phyloP scores from a whole-genome alignment of 2,329 filamentous ascomycete species.

The Ambrosiella beaveri region DNA sequence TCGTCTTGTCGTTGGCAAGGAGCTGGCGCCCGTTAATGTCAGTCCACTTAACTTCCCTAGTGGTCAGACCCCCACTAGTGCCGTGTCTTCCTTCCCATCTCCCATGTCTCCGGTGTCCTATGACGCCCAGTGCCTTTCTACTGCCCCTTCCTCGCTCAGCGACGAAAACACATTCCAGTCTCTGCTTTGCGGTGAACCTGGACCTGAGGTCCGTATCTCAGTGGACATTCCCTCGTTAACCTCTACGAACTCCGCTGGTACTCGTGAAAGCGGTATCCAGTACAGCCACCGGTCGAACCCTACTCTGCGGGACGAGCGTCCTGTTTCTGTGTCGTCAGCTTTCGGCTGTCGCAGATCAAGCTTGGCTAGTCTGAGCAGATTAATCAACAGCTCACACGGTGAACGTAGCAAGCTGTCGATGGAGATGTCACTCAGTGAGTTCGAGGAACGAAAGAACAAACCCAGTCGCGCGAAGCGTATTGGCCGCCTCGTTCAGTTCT shows the following conservation, averaged over 20 bases:
- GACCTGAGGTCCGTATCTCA: conserved; percentile 54
- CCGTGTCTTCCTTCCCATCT: conserved; percentile 51
- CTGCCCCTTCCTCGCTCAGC: conserved; percentile 54
- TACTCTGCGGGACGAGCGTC: conserved; percentile 38
- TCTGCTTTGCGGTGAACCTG: conserved; percentile 54
- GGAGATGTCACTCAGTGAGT: conserved; percentile 40
- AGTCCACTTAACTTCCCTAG: conserved; percentile 28
- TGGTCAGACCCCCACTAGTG: conserved; percentile 37
- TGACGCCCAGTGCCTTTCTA: conserved; percentile 56
- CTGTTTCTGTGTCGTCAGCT: conserved; percentile 43
- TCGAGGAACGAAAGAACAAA: conserved; percentile 40
- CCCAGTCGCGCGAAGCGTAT: conserved; percentile 50
- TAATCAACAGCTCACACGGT: conserved; percentile 58
- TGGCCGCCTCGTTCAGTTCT: conserved; percentile 63
- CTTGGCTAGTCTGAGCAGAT: conserved; percentile 56
- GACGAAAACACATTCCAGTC: conserved; percentile 58
- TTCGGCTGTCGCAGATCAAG: conserved; percentile 58
- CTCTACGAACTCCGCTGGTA: conserved; percentile 63
- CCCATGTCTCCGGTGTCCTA: conserved; percentile 52
- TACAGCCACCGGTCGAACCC: conserved; percentile 19
- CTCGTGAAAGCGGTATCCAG: conserved; percentile 42
- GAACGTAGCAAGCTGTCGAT: conserved; percentile 60
- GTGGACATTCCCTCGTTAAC: conserved; percentile 57
- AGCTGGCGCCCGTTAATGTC: conserved; percentile 34
- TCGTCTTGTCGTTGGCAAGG: conserved; percentile 24